phyloP scores from a whole-genome alignment of 495 filamentous ascomycete species.

The Wilcoxina mikolae region DNA sequence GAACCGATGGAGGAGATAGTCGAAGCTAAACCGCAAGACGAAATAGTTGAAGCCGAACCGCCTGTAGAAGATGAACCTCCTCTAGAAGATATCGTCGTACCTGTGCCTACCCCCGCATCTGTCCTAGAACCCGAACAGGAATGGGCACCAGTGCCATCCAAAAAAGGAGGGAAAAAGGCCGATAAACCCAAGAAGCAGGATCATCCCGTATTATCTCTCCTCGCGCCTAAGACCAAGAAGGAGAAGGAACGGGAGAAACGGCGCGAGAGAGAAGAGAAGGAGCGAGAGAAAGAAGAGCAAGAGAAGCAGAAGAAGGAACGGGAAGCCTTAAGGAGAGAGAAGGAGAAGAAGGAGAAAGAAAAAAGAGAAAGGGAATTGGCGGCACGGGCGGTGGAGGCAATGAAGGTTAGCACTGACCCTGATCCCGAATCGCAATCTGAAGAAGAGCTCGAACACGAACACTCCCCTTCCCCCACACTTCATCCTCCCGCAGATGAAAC shows the following conservation, averaged over 20 bases:
- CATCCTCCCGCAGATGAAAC: not conserved
- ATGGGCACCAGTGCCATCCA: not conserved
- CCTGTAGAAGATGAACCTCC: not conserved
- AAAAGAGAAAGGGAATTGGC: not conserved
- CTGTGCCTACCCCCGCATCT: not conserved
- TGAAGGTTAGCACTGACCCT: slow-evolving; percentile 4
- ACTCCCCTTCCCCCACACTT: not conserved
- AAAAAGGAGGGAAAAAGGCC: not conserved
- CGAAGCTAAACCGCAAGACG: too few relatives aligned
- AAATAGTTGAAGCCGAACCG: not conserved
- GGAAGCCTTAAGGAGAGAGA: not conserved
- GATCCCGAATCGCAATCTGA: not conserved
- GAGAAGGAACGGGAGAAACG: not conserved
- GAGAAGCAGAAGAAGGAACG: not conserved
- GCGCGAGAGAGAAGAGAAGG: not conserved
- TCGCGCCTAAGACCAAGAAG: not conserved
- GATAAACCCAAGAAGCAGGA: not conserved
- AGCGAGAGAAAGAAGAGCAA: not conserved
- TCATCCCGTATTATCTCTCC: not conserved
- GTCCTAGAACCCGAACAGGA: not conserved
- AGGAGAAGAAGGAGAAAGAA: not conserved
- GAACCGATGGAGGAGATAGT: slow-evolving; percentile 4
- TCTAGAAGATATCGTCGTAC: not conserved
- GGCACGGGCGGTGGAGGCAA: not conserved
- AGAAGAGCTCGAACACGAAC: not conserved